Evolutionary conservation across 1,284 basidiomycete genomes (phyloP).

Genomic region (Rhodotorula sp.): DNA sequence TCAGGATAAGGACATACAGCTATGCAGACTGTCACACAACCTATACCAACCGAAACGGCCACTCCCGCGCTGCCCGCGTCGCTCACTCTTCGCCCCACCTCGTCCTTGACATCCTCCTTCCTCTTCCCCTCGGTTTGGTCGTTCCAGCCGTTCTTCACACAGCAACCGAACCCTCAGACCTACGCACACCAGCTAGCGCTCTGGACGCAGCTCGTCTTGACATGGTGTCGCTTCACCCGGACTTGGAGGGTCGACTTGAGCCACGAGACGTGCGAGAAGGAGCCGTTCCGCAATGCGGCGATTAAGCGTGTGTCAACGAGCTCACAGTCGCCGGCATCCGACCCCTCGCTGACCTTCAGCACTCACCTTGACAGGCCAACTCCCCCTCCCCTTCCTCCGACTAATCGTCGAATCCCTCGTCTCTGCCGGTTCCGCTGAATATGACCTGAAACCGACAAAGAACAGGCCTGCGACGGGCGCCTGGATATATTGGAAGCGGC

Average conservation of each 20-base stretch:
- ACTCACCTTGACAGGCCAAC: neutral
- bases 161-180: slow-evolving; percentile 55
- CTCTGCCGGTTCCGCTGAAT: slow-evolving; percentile 44
- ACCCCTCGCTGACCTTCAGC: neutral
- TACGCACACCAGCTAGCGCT: slow-evolving; percentile 52
- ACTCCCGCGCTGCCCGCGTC: neutral
- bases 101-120: slow-evolving; percentile 46
- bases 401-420: slow-evolving; percentile 7
- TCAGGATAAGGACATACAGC: too few species aligned
- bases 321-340: neutral
- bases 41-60: neutral
- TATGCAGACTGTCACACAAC: neutral
- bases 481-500: slow-evolving; percentile 55
- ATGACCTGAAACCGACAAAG: slow-evolving; percentile 42
- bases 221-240: slow-evolving; percentile 50
- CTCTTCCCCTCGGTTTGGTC: slow-evolving; percentile 53
- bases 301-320: slow-evolving; percentile 46
- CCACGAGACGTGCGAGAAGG: slow-evolving; percentile 42
- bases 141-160: slow-evolving; percentile 59
- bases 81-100: slow-evolving; percentile 11
- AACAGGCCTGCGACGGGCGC: slow-evolving; percentile 41
- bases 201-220: slow-evolving; percentile 53
- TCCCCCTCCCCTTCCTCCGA: slow-evolving; percentile 15
- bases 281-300: slow-evolving; percentile 48
- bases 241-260: slow-evolving; percentile 51